Evolutionary conservation across 2,329 filamentous ascomycete genomes (phyloP).

Genomic region (Pezicula rhizophila): DNA sequence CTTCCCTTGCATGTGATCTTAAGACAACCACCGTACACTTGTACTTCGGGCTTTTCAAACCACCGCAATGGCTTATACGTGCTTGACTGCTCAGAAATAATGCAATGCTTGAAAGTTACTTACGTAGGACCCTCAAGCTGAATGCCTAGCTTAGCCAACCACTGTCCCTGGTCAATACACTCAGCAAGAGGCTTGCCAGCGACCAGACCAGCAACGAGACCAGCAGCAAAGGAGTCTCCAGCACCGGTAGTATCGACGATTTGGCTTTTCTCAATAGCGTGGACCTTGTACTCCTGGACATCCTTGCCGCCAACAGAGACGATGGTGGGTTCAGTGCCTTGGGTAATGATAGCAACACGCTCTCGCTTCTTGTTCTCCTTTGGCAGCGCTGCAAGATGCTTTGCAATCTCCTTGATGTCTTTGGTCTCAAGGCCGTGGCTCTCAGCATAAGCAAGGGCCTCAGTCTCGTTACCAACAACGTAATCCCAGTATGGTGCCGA

Average conservation of each 20-base stretch:
- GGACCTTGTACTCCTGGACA: constrained; percentile 74
- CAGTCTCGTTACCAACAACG: constrained; percentile 93
- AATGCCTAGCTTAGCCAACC: constrained; percentile 90
- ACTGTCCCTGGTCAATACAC: constrained; percentile 87
- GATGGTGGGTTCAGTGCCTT: constrained; percentile 86
- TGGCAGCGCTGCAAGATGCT: constrained; percentile 77
- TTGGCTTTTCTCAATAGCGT: constrained; percentile 66
- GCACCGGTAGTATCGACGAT: constrained; percentile 97
- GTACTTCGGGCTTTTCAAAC: background rate
- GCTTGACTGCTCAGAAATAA: constrained; percentile 1
- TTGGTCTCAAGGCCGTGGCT: constrained; percentile 69
- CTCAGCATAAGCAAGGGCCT: constrained; percentile 82
- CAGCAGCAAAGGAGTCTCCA: constrained; percentile 93
- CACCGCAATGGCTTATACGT: background rate
- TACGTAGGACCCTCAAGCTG: constrained; percentile 94
- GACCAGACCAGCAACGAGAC: constrained; percentile 84
- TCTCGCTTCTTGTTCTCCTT: constrained; percentile 86
- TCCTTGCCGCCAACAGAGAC: constrained; percentile 70
- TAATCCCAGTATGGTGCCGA: constrained; percentile 91
- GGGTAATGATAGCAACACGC: constrained; percentile 85
- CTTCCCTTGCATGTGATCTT: too few relatives aligned
- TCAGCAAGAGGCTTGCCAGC: constrained; percentile 75
- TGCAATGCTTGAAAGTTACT: constrained; percentile 35
- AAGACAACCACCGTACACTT: too few relatives aligned
- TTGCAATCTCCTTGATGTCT: constrained; percentile 79